Conservation (phyloP, 371 early-diverging fungal species). For the Mortierella sp. region DNA sequence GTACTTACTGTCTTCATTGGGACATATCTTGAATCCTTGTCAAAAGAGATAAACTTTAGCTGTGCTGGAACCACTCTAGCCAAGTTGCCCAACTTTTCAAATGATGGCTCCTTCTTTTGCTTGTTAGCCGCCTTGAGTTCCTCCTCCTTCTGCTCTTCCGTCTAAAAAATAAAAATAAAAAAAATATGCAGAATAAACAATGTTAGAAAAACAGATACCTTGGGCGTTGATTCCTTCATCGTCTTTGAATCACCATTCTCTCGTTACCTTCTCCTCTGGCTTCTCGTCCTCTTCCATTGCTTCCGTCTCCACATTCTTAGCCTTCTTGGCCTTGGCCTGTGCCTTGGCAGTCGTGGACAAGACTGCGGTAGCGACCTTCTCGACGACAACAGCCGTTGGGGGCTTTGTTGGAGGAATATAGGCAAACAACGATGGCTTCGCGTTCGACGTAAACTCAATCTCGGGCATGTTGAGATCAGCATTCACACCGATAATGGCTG, state of each 20-base stretch:
- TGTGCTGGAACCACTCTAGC: constrained; percentile 91
- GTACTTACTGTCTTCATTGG: constrained; percentile 81
- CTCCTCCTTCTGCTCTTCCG: constrained; percentile 58
- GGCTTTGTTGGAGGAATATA: constrained; percentile 90
- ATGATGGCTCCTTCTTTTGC: constrained; percentile 77
- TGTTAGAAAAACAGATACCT: constrained; percentile 14
- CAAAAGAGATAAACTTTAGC: constrained; percentile 84
- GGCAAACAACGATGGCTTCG: constrained; percentile 90
- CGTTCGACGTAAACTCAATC: constrained; percentile 86
- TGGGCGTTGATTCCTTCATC: too few species aligned
- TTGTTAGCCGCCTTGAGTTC: constrained; percentile 58
- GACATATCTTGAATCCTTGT: constrained; percentile 83
- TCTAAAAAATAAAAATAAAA: constrained; percentile 8
- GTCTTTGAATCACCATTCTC: constrained; percentile 3
- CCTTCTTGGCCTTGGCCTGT: constrained; percentile 89
- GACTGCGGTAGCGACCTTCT: constrained; percentile 91
- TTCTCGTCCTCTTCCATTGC: constrained; percentile 66
- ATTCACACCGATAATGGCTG: constrained; percentile 95
- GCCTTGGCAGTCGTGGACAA: constrained; percentile 96
- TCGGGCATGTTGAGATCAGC: constrained; percentile 88
- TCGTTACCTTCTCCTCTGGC: constrained; percentile 47
- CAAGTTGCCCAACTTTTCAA: constrained; percentile 85
- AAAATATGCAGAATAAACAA: neutral
- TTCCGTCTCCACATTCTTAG: constrained; percentile 67
- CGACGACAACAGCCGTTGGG: constrained; percentile 69